These are phyloP conservation scores for Colletotrichum lentis DNA, from an alignment of 2,329 filamentous ascomycete species.

Conservation along the genomic window DNA sequence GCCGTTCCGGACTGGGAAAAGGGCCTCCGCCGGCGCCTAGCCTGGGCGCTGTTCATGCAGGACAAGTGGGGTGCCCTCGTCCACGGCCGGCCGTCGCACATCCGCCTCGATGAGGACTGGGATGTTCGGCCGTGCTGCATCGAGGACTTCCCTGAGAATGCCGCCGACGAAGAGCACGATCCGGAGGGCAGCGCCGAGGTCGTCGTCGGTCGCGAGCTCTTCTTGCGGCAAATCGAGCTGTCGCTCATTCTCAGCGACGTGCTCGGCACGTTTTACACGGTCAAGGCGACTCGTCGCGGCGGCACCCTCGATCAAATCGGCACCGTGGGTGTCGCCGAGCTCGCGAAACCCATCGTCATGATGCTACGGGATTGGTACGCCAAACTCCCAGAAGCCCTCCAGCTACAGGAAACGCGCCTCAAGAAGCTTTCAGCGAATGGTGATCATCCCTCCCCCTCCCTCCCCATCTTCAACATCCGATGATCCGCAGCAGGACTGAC, in stretches of 20 bases:
- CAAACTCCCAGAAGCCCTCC: conserved; percentile 55
- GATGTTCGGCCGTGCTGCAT: conserved; percentile 52
- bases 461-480: conserved; percentile 19
- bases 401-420: conserved; percentile 53
- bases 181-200: conserved; percentile 53
- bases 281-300: conserved; percentile 44
- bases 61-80: conserved; percentile 69
- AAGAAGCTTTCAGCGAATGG: conserved; percentile 52
- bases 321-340: conserved; percentile 46
- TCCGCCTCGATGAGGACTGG: conserved; percentile 62
- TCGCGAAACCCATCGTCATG: conserved; percentile 47
- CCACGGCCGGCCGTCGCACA: conserved; percentile 65
- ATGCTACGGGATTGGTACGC: conserved; percentile 55
- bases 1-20: conserved; percentile 70
- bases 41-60: conserved; percentile 72
- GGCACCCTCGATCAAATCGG: conserved; percentile 47
- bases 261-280: conserved; percentile 57
- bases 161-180: conserved; percentile 47
- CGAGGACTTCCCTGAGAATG: conserved; percentile 52
- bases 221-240: conserved; percentile 60
- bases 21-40: conserved; percentile 66
- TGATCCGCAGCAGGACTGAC: conserved; percentile 38
- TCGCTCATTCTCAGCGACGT: conserved; percentile 62
- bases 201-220: conserved; percentile 56
- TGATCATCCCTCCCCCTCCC: neutral